Base-by-base conservation (phyloP, 495 filamentous ascomycete species). In the Talaromyces ruber region DNA sequence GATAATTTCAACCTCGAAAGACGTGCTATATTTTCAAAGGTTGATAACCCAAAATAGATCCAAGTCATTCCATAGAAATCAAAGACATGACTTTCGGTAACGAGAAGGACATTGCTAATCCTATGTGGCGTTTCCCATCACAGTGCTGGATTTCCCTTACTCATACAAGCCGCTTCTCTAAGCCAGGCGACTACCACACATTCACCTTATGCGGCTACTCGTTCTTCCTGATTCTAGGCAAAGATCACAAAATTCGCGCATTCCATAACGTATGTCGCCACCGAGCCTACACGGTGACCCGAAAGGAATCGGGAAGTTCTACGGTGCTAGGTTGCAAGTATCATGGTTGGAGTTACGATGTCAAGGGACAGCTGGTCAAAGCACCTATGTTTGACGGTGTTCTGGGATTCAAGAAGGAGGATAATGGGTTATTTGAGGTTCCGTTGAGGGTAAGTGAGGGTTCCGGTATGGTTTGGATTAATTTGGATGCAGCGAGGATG, bases 301-400 rank as follows among this genome's bases (percentile, higher is more conserved):
- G 71, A n/a, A 80, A 78, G 34, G 74, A 81, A 34, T 67, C 67
- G 4, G 84, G 84, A 2, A 74, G 70, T 29, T 76, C 80, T 18
- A 75, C 73, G 8, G 76, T 85, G 7, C 73, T 86, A 12, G 70
- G 76, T 2, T 88, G 84, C 68, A 74, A 79, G 50, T 88, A 86
- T 64, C 85, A 88, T 68, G 84, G 84, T 25, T 88, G 85, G 84
- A 81, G 78, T 39, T 86, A 86, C 63, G 79, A 82, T 59, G 75
- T 78, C 5, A 75, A 68, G 47, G 84, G 85, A 18, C 75, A 79
- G 34, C 68, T 87, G 43, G 77, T 83, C 52, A 85, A 85, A 67
- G 84, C 85, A 2, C 83, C 85, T 1, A 74, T 81, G 30, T 88
- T 84, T 58, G 77, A 86, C 21, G 72, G 75, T 12, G 64, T 86